phyloP scores from a whole-genome alignment of 108 stramenopile genomes.

The Skeletonema costatum region DNA sequence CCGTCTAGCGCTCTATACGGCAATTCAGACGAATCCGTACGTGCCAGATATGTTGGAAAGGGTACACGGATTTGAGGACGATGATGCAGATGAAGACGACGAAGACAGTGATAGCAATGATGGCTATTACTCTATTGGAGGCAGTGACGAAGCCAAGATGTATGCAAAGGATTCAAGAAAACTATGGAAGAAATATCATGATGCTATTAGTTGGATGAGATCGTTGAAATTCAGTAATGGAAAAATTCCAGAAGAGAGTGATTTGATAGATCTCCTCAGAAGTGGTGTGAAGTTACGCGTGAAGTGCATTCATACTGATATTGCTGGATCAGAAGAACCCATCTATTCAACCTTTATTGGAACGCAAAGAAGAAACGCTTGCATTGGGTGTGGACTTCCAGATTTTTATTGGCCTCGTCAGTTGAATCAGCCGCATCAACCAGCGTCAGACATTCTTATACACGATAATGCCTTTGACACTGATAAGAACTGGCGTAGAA shows the following conservation, averaged over 20 bases:
- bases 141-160: conserved; percentile 11
- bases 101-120: not conserved
- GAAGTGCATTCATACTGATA: conserved; percentile 5
- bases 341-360: conserved; percentile 1
- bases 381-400: conserved; percentile 9
- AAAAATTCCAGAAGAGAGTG: conserved; percentile 14
- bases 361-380: conserved; percentile 17
- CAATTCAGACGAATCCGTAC: conserved; percentile 10
- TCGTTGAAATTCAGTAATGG: not conserved
- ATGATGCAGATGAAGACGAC: not conserved
- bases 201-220: conserved; percentile 9
- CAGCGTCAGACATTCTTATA: conserved; percentile 12
- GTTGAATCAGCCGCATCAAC: conserved; percentile 14
- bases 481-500: conserved; percentile 21
- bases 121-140: conserved; percentile 11
- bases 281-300: conserved; percentile 10
- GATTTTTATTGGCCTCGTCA: conserved; percentile 22
- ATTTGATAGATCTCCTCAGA: conserved; percentile 9
- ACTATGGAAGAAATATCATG: conserved; percentile 12
- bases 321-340: conserved; percentile 3
- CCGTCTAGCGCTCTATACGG: conserved; percentile 13
- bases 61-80: not conserved
- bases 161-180: conserved; percentile 8
- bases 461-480: conserved; percentile 11
- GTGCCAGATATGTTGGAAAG: conserved; percentile 18